phyloP scores from a whole-genome alignment of 306 rosid genomes.

The Fagus sylvatica region DNA sequence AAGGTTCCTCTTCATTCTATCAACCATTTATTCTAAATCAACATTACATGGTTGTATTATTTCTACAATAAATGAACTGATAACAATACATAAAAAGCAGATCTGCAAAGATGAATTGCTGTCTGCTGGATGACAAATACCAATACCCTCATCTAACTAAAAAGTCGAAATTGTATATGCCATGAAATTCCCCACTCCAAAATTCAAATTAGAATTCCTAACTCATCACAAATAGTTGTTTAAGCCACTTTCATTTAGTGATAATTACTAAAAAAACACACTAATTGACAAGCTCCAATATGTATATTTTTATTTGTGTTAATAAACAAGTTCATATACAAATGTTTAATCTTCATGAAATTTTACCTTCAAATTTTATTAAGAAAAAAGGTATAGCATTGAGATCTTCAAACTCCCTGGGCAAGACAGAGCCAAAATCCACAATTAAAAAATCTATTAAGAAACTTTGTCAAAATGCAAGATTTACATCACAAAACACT shows the following conservation, averaged over 20 bases:
- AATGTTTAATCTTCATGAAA: background rate
- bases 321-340: background rate
- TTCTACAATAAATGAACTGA: background rate
- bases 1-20: constrained; percentile 28
- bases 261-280: background rate
- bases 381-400: background rate
- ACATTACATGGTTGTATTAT: background rate
- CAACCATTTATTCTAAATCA: constrained; percentile 24
- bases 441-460: constrained; percentile 15
- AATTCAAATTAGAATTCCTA: background rate
- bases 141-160: background rate
- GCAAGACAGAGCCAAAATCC: background rate
- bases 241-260: background rate
- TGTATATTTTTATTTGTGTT: background rate
- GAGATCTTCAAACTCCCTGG: constrained; percentile 4
- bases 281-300: background rate
- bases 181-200: background rate
- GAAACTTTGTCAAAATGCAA: constrained; percentile 1
- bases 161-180: background rate
- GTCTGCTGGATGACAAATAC: constrained; percentile 5
- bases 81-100: background rate
- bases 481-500: background rate
- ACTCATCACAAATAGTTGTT: background rate
- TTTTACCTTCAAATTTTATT: background rate
- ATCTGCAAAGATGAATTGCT: background rate